These are phyloP conservation scores for Vigna trinervia DNA, from an alignment of 306 rosid species.

Conservation along the genomic window DNA sequence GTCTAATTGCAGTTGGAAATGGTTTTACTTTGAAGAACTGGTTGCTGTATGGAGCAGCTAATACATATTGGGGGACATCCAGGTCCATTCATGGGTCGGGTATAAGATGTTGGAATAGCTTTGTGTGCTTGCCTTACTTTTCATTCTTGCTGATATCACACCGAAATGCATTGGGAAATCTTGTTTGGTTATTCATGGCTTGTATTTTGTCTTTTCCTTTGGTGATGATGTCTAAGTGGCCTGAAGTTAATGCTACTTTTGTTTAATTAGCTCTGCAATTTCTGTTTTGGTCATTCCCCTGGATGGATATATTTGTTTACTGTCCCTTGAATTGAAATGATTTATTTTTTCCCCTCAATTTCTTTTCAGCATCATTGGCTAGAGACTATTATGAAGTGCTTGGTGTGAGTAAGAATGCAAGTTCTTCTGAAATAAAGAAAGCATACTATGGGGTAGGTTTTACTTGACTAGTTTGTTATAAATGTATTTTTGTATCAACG, in stretches of 20 bases:
- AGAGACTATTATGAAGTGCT: constrained; percentile 84
- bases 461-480: constrained; percentile 7
- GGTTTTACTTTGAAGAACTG: constrained; percentile 55
- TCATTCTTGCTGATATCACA: constrained; percentile 5
- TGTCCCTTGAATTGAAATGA: constrained; percentile 10
- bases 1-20: constrained; percentile 39
- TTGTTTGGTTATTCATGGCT: not conserved
- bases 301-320: constrained; percentile 6
- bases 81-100: constrained; percentile 87
- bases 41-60: constrained; percentile 58
- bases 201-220: constrained; percentile 25
- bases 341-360: constrained; percentile 15
- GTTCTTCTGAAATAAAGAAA: constrained; percentile 90
- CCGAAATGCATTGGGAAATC: constrained; percentile 25
- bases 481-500: not conserved
- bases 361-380: constrained; percentile 69
- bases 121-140: not conserved
- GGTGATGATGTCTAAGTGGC: constrained; percentile 6
- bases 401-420: constrained; percentile 88
- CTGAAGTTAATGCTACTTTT: constrained; percentile 6
- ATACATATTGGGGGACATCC: constrained; percentile 51
- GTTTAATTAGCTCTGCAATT: not conserved
- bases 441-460: constrained; percentile 95
- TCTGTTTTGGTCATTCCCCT: not conserved
- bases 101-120: constrained; percentile 43